A percentile compares a stretch with the other conserved stretches of the same genome.
Evolutionary conservation across 805 yeast species (phyloP).

Genomic region (Brettanomyces bruxellensis): DNA sequence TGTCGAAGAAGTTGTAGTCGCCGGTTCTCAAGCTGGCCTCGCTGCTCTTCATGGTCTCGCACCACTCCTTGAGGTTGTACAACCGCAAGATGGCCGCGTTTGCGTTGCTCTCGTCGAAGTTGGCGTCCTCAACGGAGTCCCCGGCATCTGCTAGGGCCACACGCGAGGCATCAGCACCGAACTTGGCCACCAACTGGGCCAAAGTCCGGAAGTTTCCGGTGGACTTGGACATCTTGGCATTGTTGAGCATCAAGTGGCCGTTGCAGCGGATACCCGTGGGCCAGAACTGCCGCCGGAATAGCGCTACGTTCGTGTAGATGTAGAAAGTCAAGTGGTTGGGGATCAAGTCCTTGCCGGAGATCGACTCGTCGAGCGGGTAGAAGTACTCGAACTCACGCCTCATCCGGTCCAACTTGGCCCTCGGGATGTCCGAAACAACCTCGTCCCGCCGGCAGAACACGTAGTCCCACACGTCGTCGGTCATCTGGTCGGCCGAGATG

Average conservation of each 20-base stretch:
- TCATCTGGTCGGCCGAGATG: slow-evolving; percentile 75
- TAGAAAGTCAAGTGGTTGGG: slow-evolving; percentile 96
- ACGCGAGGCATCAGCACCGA: slow-evolving; percentile 96
- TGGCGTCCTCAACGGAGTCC: slow-evolving; percentile 95
- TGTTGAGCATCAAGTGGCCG: slow-evolving; percentile 91
- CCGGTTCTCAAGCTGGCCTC: slow-evolving; percentile 49
- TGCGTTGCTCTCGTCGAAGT: slow-evolving; percentile 92
- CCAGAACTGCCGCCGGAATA: slow-evolving; percentile 88
- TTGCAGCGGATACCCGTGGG: slow-evolving; percentile 90
- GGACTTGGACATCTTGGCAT: slow-evolving; percentile 95
- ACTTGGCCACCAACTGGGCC: slow-evolving; percentile 74
- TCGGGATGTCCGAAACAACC: slow-evolving; percentile 50
- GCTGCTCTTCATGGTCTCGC: slow-evolving; percentile 61
- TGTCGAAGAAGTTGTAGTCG: slow-evolving; percentile 63
- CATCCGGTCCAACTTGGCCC: slow-evolving; percentile 56
- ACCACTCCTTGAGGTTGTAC: slow-evolving; percentile 90
- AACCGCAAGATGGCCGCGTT: slow-evolving; percentile 95
- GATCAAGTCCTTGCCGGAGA: slow-evolving; percentile 94
- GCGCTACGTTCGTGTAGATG: slow-evolving; percentile 85
- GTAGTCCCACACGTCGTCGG: slow-evolving; percentile 89
- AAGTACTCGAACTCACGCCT: slow-evolving; percentile 95
- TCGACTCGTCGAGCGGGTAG: slow-evolving; percentile 86
- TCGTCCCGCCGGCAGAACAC: slow-evolving; percentile 67
- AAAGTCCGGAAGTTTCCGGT: slow-evolving; percentile 96
- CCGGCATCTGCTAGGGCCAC: slow-evolving; percentile 98